Evolutionary conservation across 441 rosid species (phyloP).

Genomic region (Euphorbia schlechtendalii): DNA sequence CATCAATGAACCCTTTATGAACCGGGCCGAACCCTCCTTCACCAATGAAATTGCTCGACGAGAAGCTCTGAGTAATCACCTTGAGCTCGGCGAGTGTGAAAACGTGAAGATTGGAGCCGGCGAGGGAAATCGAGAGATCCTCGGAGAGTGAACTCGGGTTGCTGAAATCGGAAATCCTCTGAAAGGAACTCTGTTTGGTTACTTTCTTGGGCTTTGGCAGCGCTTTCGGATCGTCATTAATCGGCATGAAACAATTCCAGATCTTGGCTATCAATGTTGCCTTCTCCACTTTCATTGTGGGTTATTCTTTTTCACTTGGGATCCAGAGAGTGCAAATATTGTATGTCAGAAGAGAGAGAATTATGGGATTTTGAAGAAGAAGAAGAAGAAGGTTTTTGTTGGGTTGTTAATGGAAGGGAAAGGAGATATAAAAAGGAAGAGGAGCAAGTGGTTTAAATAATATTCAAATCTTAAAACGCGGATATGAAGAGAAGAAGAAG

Average conservation of each 20-base stretch:
- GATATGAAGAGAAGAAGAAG: constrained; percentile 13
- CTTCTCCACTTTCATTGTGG: constrained; percentile 38
- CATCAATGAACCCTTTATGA: constrained; percentile 75
- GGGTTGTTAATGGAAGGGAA: constrained; percentile 3
- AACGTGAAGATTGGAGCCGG: constrained; percentile 54
- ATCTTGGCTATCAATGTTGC: constrained; percentile 38
- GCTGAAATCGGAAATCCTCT: constrained; percentile 62
- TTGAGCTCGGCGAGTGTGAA: constrained; percentile 54
- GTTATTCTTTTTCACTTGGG: too few species aligned
- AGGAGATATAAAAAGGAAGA: constrained; percentile 14
- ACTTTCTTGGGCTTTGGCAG: constrained; percentile 19
- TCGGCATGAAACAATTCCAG: constrained; percentile 47
- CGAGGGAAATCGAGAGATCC: constrained; percentile 37
- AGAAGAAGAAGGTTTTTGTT: background rate
- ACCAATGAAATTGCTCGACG: constrained; percentile 52
- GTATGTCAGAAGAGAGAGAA: background rate
- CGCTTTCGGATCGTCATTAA: constrained; percentile 5
- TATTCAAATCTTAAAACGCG: constrained; percentile 22
- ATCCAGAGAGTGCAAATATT: too few species aligned
- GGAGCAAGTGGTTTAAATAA: background rate
- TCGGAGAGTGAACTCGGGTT: constrained; percentile 46
- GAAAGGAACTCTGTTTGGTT: constrained; percentile 36
- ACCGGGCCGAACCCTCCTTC: constrained; percentile 91
- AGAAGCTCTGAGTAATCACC: constrained; percentile 48
- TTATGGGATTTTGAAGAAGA: background rate